Base-by-base conservation (phyloP, 2,329 filamentous ascomycete species). In the Pseudocercospora vitis region DNA sequence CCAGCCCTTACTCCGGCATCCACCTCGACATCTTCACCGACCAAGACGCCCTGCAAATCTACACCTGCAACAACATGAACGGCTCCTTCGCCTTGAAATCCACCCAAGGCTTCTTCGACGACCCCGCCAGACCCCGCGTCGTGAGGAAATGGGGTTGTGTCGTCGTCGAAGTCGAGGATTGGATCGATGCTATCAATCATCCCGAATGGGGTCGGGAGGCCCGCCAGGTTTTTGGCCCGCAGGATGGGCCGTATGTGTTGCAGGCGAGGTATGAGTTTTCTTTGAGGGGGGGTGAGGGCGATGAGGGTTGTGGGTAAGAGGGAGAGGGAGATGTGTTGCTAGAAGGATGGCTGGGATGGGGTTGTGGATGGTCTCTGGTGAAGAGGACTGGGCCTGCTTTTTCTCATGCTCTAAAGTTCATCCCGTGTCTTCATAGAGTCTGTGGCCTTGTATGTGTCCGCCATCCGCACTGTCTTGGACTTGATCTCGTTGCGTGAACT, bases 151-250 rank as follows among this genome's bases (percentile, higher is more conserved):
- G 91, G 67, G 91, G 89, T 26, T 96, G 92, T 71, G 68, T 96
- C 21, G 92, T 96, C 45, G 81, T 96, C 71, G 92, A 96, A 75
- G 62, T 65, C 4, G 62, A 70, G 44, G 66, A 68, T 50, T 96
- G 85, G 82, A 95, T 96, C 67, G 91, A 95, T 69, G 91, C 81
- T 18, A 95, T 97, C 74, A 96, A 96, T 74, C 95, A 96, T 73
- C 91, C 91, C 0, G 82, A 90, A 71, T 96, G 92, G 92, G 84
- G 84, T 55, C 82, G 91, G 50, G 73, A 77, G 39, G 73, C 76
- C 61, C 74, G 70, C 65, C 71, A 79, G 55, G 76, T 80, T 55
- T 79, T 74, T 56, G 73, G 75, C 2, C 75, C 76, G 3, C 69
- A 62, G 2, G 71, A 73, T 58, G 66, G 64, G 4, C 69, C 73